Base-by-base conservation (phyloP, 148 eudicot genomes). In the Bassia scoparia region DNA sequence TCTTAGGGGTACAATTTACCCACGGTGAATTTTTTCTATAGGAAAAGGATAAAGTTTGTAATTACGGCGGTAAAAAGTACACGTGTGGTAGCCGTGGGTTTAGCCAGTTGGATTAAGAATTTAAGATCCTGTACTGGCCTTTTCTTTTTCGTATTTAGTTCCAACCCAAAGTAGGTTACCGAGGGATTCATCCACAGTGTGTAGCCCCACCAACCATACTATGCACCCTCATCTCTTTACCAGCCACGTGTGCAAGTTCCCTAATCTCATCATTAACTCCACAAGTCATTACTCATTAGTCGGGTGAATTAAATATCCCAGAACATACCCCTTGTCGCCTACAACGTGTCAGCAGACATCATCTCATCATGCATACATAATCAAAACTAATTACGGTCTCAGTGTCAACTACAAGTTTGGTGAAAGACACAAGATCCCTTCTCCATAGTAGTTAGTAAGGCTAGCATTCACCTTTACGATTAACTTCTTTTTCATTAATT, bases 401-500 rank as follows among this genome's bases (percentile, higher is more conserved):
- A 58, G 71, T 71, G 38, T 66, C 72, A 31, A 74, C 52, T 30
- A 63, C 61, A 61, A 62, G 43, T 68, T 75, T 26, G 78, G 75
- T 74, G 70, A 74, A 73, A 78, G 37, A 71, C 76, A 78, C 72
- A 72, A 35, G 67, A 66, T 66, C 81, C 59, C 60, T 27, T n/a
- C 13, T 14, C 16, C 58, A 38, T 61, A 44, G 74, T 24, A 49
- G 41, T 68, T 44, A 58, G 34, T 53, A 38, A 17, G 18, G 31
- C 17, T 30, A 69, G 27, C 21, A 49, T 31, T 31, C 0, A 69
- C 59, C 59, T 50, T 44, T 43, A 23, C 13, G 23, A 44, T 44
- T 67, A 43, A 44, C 18, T 17, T 24, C 33, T 4, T 33, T 62
- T 17, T 33, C 3, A 17, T 20, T 4, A 52, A 52, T 20, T 6